A percentile compares a stretch with the other conserved stretches of the same genome.
These are phyloP conservation scores for Ophiostoma pallidulum DNA, from an alignment of 2,329 filamentous ascomycete genomes.

Conservation along the genomic window DNA sequence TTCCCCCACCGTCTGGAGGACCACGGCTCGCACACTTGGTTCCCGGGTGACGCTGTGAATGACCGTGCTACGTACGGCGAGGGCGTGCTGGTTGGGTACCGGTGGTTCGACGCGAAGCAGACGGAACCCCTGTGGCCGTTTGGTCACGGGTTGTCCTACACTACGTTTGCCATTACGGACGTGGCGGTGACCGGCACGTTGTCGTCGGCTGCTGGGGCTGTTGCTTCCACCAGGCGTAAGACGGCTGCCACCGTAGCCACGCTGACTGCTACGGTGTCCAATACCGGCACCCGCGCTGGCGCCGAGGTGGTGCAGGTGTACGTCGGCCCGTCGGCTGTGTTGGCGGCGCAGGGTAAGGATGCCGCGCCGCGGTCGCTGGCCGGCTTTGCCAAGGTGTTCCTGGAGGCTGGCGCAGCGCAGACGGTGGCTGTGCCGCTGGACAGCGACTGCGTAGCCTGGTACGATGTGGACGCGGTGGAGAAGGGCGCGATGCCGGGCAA, in stretches of 20 bases:
- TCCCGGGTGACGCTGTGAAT: constrained; percentile 42
- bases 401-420: not conserved
- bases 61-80: constrained; percentile 61
- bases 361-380: constrained; percentile 11
- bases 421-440: not conserved
- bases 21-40: constrained; percentile 62
- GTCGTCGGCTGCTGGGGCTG: too few species aligned
- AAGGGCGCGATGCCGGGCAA: not conserved
- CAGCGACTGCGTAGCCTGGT: constrained; percentile 9
- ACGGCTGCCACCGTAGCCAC: constrained; percentile 23
- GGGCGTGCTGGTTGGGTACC: constrained; percentile 63
- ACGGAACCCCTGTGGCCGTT: constrained; percentile 21
- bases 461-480: constrained; percentile 10
- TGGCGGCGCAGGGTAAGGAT: not conserved
- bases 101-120: constrained; percentile 54
- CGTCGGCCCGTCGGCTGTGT: constrained; percentile 1
- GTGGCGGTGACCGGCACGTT: constrained; percentile 24
- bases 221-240: constrained; percentile 40
- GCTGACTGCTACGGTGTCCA: constrained; percentile 5
- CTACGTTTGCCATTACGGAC: constrained; percentile 33
- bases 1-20: constrained; percentile 55
- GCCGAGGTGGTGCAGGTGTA: constrained; percentile 15
- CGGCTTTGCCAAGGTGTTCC: constrained; percentile 13
- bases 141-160: constrained; percentile 12
- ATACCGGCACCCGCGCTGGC: constrained; percentile 7